phyloP scores from a whole-genome alignment of 257 asterid species.

The Echium plantagineum region DNA sequence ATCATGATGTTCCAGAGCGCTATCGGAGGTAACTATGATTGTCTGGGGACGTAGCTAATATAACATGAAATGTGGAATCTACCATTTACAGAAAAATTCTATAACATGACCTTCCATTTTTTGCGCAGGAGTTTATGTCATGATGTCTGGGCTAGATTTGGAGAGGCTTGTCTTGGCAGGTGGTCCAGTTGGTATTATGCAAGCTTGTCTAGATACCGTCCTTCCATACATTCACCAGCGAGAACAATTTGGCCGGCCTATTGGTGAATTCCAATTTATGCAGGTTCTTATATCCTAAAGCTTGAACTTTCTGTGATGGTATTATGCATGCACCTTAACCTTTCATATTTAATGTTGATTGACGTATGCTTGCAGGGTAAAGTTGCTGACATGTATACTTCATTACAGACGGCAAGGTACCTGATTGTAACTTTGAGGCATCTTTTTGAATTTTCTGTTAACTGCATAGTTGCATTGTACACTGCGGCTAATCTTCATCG shows the following conservation, averaged over 20 bases:
- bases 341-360: slow-evolving; percentile 5
- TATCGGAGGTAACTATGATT: too few relatives aligned
- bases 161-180: slow-evolving; percentile 96
- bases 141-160: slow-evolving; percentile 95
- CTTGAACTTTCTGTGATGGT: background rate
- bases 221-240: slow-evolving; percentile 85
- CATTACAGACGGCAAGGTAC: slow-evolving; percentile 91
- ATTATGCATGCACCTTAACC: background rate
- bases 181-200: slow-evolving; percentile 97
- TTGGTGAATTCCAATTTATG: slow-evolving; percentile 85
- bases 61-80: too few relatives aligned
- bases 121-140: slow-evolving; percentile 86
- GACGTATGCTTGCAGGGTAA: slow-evolving; percentile 58
- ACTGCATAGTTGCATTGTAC: background rate
- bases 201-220: slow-evolving; percentile 85
- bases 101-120: background rate
- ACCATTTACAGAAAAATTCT: too few relatives aligned
- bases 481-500: slow-evolving; percentile 4
- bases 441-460: background rate
- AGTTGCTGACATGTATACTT: slow-evolving; percentile 88
- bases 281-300: slow-evolving; percentile 38
- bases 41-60: too few relatives aligned
- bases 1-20: too few relatives aligned
- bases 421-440: slow-evolving; percentile 1
- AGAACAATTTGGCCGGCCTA: slow-evolving; percentile 87